Base-by-base conservation (phyloP, 148 eudicot genomes). In the Nepenthes gracilis region DNA sequence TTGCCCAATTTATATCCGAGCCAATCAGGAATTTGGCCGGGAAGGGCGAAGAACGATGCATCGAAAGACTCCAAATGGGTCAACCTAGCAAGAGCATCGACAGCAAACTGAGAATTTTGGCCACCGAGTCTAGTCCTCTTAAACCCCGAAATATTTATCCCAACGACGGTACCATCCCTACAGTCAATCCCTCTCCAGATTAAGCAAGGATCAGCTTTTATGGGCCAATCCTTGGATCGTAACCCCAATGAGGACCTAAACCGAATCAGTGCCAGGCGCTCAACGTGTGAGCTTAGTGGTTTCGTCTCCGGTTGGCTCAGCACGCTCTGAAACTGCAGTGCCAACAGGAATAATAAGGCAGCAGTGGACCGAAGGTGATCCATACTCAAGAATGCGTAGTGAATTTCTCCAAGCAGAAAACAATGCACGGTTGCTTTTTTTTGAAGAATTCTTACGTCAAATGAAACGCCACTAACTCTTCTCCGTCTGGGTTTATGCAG, bases 101-200 rank as follows among this genome's bases (percentile, higher is more conserved):
- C 96, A 32, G 78, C 72, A 63, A 93, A 93, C 58, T 68, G 78
- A 43, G 99, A 96, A 73, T 84, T 88, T 81, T 59, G 70, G 9
- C 59, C 57, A 36, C 91, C 96, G 68, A 80, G 54, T 70, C 95
- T 68, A 33, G 99, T 93, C 48, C 99, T 75, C 71, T 69, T 79
- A 81, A 93, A 93, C 80, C 99, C 92, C 5, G 99, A 88, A 35
- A 93, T 65, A 47, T 93, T 86, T 58, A 93, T 83, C 64, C 85
- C 95, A 47, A 76, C 54, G 35, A 93, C 92, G 55, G 83, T 67
- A 48, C 91, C 91, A 65, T 88, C 81, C 33, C n/a, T 14, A 64
- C 99, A 93, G 15, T 73, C 55, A 61, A 93, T 67, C 51, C 99
- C 99, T 5, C 23, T 72, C 99, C 99, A 93, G 47, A 1, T 1